These are phyloP conservation scores for Ruellia speciosa DNA, from an alignment of 305 asterid species.

Conservation along the genomic window DNA sequence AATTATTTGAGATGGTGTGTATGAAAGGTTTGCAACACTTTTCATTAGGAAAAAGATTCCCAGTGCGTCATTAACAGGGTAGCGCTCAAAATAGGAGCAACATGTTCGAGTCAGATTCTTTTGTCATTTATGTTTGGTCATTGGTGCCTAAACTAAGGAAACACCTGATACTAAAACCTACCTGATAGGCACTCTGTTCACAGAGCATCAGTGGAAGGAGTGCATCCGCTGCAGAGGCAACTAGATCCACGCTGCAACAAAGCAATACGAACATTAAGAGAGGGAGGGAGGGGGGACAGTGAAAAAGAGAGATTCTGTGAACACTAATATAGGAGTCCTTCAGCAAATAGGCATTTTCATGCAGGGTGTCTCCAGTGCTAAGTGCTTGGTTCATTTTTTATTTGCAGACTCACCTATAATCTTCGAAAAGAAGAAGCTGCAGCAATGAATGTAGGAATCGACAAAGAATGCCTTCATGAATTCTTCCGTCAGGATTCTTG, in stretches of 20 bases:
- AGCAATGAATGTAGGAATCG: conserved; percentile 65
- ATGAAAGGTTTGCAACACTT: background rate
- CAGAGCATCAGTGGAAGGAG: conserved; percentile 85
- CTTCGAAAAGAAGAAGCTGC: conserved; percentile 82
- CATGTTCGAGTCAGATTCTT: background rate
- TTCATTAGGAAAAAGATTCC: background rate
- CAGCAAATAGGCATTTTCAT: too few species aligned
- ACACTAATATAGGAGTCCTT: background rate
- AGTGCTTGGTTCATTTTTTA: background rate
- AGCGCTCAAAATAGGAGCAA: background rate
- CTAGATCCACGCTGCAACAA: conserved; percentile 70
- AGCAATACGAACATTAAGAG: conserved; percentile 5
- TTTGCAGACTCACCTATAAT: conserved; percentile 56
- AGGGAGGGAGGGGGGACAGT: too few species aligned
- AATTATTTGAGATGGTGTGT: background rate
- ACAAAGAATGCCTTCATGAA: conserved; percentile 75
- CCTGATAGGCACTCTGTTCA: conserved; percentile 87
- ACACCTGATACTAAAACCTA: conserved; percentile 16
- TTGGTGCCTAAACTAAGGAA: conserved; percentile 10
- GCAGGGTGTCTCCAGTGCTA: too few species aligned
- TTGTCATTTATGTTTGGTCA: background rate
- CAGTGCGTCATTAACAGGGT: too few species aligned
- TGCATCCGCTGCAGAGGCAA: conserved; percentile 86
- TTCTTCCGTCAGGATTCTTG: conserved; percentile 50
- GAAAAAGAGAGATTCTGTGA: too few species aligned